phyloP scores from a whole-genome alignment of 352 stramenopile species.

The Aphanomyces euteiches region DNA sequence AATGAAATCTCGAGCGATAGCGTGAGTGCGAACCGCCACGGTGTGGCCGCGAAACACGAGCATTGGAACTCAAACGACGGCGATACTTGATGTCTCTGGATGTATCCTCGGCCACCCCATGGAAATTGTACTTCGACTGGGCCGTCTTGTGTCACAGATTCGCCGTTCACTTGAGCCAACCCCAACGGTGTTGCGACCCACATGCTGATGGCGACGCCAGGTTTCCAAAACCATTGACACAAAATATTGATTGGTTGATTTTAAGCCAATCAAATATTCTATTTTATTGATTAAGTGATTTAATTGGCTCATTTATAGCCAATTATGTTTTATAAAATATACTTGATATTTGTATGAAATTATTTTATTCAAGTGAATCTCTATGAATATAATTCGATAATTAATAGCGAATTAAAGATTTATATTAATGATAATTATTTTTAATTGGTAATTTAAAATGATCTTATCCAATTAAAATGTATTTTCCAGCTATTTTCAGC shows the following conservation, averaged over 20 bases:
- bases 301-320: neutral
- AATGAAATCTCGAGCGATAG: neutral
- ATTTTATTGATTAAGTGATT: neutral
- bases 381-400: neutral
- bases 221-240: neutral
- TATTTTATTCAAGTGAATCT: neutral
- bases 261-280: neutral
- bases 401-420: neutral
- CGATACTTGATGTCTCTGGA: neutral
- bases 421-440: neutral
- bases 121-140: neutral
- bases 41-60: conserved; percentile 1
- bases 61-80: neutral
- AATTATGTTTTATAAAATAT: no score
- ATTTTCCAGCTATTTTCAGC: neutral
- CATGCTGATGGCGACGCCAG: neutral
- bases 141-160: neutral
- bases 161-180: neutral
- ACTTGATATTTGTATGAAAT: neutral
- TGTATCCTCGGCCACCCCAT: conserved; percentile 3
- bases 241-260: neutral
- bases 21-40: neutral
- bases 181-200: conserved; percentile 12
- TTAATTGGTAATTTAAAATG: neutral
- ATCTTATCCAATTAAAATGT: conserved; percentile 8